Evolutionary conservation across 371 early-diverging fungal species (phyloP), one percentile per base, ranked within the genome.

Genomic region (Dinochytrium kinnereticum): DNA sequence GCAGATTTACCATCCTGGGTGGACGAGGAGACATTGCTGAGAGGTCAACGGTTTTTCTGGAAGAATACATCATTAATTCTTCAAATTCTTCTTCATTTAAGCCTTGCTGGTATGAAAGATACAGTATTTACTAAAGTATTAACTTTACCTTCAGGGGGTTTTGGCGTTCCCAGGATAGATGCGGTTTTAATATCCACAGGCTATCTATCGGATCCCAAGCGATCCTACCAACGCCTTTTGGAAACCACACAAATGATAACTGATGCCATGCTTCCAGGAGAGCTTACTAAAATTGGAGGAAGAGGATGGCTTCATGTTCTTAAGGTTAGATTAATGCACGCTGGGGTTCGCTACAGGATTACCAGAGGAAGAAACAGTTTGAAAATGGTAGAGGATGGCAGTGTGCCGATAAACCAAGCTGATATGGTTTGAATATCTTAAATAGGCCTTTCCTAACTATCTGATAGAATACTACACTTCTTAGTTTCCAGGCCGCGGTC

Each of bases 221-320:
- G 30, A 37, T 13, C 44, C 2, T 66, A 66, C 28, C 66, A 19
- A 5, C 38, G 66, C 2, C 44, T 66, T 21, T 26, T 66, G 5
- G 66, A 66, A 30, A 66, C 66, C 44, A 44, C 24, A 21, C 28
- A 24, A 30, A 66, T 66, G 66, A 40, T 40, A 13, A 24, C 33
- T 5, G 66, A 66, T 30, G 39, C 66, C 7, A 66, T 66, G 66
- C 3, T 13, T 19, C 7, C 15, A 21, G 66, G 44, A 2, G 66
- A 44, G 66, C 49, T 66, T 15, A 40, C 49, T 7, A 37, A 44
- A 30, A 10, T 66, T 26, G 66, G 66, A 30, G 66, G 66, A 17
- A 66, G 44, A 37, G 66, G 66, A 26, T 66, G 66, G 66, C 39
- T 10, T 7, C 66, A 66, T 66, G 66, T 66, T 19, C 2, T 66